Evolutionary conservation across 2,329 filamentous ascomycete genomes (phyloP), one percentile per base, ranked within the genome.

Genomic region (Ceratocystis albifundus): DNA sequence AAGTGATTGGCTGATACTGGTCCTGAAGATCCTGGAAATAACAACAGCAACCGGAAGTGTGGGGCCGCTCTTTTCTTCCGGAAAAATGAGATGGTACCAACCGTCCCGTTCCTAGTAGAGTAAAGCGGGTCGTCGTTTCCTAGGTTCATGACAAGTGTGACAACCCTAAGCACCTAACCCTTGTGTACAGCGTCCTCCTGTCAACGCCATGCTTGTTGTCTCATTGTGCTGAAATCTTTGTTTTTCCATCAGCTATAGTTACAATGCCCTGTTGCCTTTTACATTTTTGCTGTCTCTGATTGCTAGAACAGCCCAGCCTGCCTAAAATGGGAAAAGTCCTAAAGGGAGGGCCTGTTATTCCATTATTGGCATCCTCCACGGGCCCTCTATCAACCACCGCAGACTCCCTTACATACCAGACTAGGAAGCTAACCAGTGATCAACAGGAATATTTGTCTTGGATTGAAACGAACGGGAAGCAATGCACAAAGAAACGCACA

Each of bases 371-470:
- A 59, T 59, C 28, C 15, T 36, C 30, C 32, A 25, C 48, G 25
- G 8, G 48, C 48, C 20, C 22, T 53, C 36, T 41, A 3, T 41
- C 36, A 12, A 41, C 36, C 10, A 41, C 36, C 10, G 8, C 17
- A 59, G 28, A 8, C 55, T 59, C 55, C 55, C 55, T 59, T 59
- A 15, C 28, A 59, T 59, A 32, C 55, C 55, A 59, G 55, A 59
- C 28, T 32, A 15, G 25, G n/a, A 17, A 30, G 30, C 55, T 30
- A 30, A n/a, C 15, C 30, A 59, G 55, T 17, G 15, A 59, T 28
- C 30, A 50, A 30, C 55, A 30, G 55, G 55, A 59, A 32, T 32
- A 59, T 30, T 41, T 59, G 55, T 59, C 55, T 59, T 25, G 6
- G 3, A 30, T 59, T 59, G 55, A 59, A 59, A 59, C 55, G 15